These are phyloP conservation scores for Hymenoscyphus occultus DNA, from an alignment of 2,329 filamentous ascomycete genomes.

Conservation along the genomic window DNA sequence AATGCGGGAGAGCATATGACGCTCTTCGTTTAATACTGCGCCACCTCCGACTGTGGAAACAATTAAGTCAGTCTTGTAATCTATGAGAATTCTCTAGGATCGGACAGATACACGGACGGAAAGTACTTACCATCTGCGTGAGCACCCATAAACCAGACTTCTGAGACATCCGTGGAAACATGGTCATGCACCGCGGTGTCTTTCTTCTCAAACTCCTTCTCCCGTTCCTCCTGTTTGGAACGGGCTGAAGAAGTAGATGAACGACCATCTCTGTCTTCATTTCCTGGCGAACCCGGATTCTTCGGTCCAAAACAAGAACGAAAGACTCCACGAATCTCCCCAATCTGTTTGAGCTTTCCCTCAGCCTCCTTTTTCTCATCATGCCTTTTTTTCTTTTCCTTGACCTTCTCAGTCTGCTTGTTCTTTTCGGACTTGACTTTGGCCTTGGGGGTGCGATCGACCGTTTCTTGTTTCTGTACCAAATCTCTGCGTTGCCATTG, in stretches of 20 bases:
- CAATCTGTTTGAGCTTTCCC: neutral
- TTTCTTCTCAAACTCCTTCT: slow-evolving; percentile 22
- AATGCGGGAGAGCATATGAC: slow-evolving; percentile 44
- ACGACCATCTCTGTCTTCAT: slow-evolving; percentile 2
- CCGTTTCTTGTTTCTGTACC: neutral
- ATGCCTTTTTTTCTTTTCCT: neutral
- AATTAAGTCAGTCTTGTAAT: too few relatives aligned
- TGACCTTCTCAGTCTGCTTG: neutral
- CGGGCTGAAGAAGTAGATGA: slow-evolving; percentile 10
- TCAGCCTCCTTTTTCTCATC: neutral
- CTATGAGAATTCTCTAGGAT: too few relatives aligned
- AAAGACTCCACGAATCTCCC: slow-evolving; percentile 9
- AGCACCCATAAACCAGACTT: slow-evolving; percentile 44
- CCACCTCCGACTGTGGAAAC: slow-evolving; percentile 40
- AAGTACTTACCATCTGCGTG: slow-evolving; percentile 37
- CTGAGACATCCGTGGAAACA: slow-evolving; percentile 43
- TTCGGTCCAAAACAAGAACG: slow-evolving; percentile 15
- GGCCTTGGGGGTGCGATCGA: slow-evolving; percentile 9
- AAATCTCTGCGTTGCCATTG: slow-evolving; percentile 38
- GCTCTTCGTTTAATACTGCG: slow-evolving; percentile 40
- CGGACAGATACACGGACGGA: too few relatives aligned
- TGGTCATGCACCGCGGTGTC: slow-evolving; percentile 18
- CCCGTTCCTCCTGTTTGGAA: slow-evolving; percentile 20
- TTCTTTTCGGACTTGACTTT: slow-evolving; percentile 11
- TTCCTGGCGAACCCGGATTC: neutral